Evolutionary conservation across 257 asterid species (phyloP), one percentile per base, ranked within the genome.

Genomic region (Misopates orontium): DNA sequence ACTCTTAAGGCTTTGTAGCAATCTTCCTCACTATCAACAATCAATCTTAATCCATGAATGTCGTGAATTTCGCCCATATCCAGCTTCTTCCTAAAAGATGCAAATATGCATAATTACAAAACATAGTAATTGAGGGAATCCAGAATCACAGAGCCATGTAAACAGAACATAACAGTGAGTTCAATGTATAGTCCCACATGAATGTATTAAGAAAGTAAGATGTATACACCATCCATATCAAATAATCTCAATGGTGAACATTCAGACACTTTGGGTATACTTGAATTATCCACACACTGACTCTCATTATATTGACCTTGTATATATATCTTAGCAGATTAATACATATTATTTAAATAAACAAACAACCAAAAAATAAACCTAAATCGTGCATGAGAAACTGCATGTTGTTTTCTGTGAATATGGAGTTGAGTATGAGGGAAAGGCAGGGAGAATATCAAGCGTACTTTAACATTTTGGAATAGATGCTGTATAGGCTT

Each of bases 21-120:
- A 64, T 94, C 99, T 60, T 90, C 95, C 73, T 90, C 79, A 9
- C 80, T 85, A 54, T 94, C 98, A 58, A 94, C 96, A 41, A 94
- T 88, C 82, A 94, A 68, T 69, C 99, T 78, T 52, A 94, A 65
- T 62, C 99, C 99, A 71, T 86, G 95, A 69, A 94, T 86, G 71
- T 94, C 99, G 56, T 94, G 96, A 47, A 94, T 85, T 64, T 86
- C 96, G 77, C 88, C 92, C 89, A 90, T 83, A 77, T 70, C 78
- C 71, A 94, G 85, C 80, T 88, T 88, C 80, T 90, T 94, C 85
- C 99, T 93, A 71, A 69, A 81, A 55, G 28, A 59, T 50, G 20
- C 41, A 7, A n/a, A 42, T 17, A 56, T 58, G 65, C n/a, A 66
- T 42, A 49, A 53, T 63, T 57, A n/a, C 59, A 11, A 8, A 60